Percentiles rank a stretch among this genome's conserved stretches.
phyloP scores from a whole-genome alignment of 345 rosid genomes.

The Corchorus capsularis region DNA sequence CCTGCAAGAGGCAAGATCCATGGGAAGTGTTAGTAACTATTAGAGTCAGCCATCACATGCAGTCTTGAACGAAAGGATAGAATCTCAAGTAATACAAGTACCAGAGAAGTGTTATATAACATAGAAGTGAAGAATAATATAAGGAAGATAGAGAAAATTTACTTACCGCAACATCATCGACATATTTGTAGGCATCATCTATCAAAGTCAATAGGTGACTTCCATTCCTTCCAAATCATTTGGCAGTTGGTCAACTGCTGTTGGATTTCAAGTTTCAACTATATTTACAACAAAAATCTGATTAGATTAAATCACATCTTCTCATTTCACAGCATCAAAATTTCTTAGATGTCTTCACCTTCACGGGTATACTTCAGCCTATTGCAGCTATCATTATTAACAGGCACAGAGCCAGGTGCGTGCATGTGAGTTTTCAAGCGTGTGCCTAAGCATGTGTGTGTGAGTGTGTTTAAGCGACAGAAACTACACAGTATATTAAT shows the following conservation, averaged over 20 bases:
- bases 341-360: background rate
- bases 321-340: background rate
- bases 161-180: conserved; percentile 86
- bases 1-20: conserved; percentile 42
- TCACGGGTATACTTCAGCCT: background rate
- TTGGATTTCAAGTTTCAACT: conserved; percentile 76
- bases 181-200: conserved; percentile 75
- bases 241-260: conserved; percentile 78
- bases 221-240: conserved; percentile 99
- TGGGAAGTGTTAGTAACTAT: conserved; percentile 40
- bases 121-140: background rate
- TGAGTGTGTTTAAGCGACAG: background rate
- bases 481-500: background rate
- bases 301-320: conserved; percentile 12
- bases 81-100: too few relatives aligned
- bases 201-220: conserved; percentile 65
- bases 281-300: background rate
- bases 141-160: background rate
- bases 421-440: background rate
- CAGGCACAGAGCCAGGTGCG: background rate
- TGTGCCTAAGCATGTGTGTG: background rate
- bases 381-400: background rate
- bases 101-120: conserved; percentile 3
- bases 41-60: conserved; percentile 58
- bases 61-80: conserved; percentile 50